Percentiles rank a stretch among this genome's conserved stretches.
These are phyloP conservation scores for Fusarium staphyleae DNA, from an alignment of 2,329 filamentous ascomycete species.

Conservation along the genomic window DNA sequence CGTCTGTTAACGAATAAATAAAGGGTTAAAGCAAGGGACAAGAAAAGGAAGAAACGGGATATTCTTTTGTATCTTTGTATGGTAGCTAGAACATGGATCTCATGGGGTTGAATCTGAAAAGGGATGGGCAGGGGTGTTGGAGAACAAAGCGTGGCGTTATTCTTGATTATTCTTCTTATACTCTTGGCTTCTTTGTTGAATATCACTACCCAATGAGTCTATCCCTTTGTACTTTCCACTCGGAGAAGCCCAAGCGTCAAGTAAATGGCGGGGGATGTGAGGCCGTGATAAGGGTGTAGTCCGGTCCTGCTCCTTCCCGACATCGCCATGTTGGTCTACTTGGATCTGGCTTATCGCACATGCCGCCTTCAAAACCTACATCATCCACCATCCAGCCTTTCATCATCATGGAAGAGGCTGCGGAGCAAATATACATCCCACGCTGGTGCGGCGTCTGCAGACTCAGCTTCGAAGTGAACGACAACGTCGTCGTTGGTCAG, in stretches of 20 bases:
- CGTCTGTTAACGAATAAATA: background rate
- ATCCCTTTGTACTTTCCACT: background rate
- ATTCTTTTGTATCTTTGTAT: background rate
- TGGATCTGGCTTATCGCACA: too few species aligned
- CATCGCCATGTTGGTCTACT: too few species aligned
- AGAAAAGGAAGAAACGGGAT: background rate
- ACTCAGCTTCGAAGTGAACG: too few species aligned
- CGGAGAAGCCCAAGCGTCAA: background rate
- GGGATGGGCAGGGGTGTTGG: conserved; percentile 5
- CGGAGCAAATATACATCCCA: too few species aligned
- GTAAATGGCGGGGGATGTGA: background rate
- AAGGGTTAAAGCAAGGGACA: background rate
- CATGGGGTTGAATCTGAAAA: conserved; percentile 11
- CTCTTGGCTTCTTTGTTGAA: conserved; percentile 12
- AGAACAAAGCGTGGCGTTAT: conserved; percentile 30
- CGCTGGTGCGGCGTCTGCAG: too few species aligned
- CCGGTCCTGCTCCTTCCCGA: too few species aligned
- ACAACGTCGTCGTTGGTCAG: too few species aligned
- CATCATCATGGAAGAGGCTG: too few species aligned
- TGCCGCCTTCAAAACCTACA: too few species aligned
- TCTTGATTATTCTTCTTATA: conserved; percentile 12
- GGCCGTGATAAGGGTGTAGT: too few species aligned
- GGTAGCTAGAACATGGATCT: conserved; percentile 3
- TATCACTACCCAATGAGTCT: conserved; percentile 4
- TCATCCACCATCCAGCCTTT: too few species aligned